Percentiles rank a stretch among this genome's conserved stretches.
Evolutionary conservation across 257 asterid species (phyloP).

Genomic region (Primulina huaijiensis): DNA sequence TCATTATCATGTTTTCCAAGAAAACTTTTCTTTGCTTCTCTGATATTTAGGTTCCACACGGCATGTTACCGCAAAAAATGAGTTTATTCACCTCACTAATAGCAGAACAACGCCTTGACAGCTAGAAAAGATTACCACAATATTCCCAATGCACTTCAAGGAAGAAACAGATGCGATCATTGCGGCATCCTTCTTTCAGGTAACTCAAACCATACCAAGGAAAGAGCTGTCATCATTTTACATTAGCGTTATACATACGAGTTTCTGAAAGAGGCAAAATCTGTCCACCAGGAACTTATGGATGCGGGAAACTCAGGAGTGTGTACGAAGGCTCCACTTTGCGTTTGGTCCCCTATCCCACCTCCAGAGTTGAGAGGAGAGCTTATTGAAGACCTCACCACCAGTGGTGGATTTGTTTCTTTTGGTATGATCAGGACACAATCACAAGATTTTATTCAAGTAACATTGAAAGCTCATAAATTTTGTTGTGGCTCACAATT

Average conservation of each 20-base stretch:
- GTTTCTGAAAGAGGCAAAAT: too few relatives aligned
- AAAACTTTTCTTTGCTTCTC: too few relatives aligned
- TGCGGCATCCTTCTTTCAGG: slow-evolving; percentile 86
- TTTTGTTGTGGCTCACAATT: neutral
- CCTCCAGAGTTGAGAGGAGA: slow-evolving; percentile 89
- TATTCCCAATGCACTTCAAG: slow-evolving; percentile 89
- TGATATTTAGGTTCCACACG: neutral
- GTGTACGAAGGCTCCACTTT: slow-evolving; percentile 66
- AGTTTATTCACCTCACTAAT: slow-evolving; percentile 15
- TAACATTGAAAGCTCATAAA: neutral
- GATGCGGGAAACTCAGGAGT: slow-evolving; percentile 62
- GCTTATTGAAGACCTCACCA: slow-evolving; percentile 75
- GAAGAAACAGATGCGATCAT: slow-evolving; percentile 65
- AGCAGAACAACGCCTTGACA: slow-evolving; percentile 30
- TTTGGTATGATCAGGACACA: slow-evolving; percentile 48
- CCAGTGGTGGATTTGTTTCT: slow-evolving; percentile 82
- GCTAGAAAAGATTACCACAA: slow-evolving; percentile 64
- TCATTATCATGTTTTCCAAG: too few relatives aligned
- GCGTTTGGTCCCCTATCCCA: slow-evolving; percentile 83
- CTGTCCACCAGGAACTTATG: slow-evolving; percentile 60
- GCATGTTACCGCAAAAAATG: neutral
- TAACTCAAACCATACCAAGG: slow-evolving; percentile 19
- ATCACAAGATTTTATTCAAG: neutral
- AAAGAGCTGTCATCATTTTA: neutral
- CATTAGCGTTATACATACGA: too few relatives aligned